Conservation (phyloP, 2,329 filamentous ascomycete genomes). For the Phymatotrichopsis omnivora region DNA sequence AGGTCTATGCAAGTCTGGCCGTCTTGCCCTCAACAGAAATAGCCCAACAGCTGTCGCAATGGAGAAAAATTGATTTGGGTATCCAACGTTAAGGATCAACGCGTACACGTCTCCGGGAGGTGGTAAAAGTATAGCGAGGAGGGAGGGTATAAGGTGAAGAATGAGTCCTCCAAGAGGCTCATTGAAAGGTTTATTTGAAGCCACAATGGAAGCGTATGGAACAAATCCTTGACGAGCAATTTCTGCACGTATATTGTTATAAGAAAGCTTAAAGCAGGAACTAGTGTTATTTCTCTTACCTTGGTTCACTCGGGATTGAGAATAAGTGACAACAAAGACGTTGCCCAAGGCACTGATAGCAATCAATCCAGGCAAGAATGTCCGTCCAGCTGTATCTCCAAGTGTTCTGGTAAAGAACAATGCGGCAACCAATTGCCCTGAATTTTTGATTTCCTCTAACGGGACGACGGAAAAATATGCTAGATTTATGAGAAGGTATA, state of each 20-base stretch:
- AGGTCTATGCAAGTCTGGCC: conserved; percentile 33
- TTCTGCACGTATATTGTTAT: too few species aligned
- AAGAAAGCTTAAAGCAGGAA: too few species aligned
- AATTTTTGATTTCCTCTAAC: conserved; percentile 54
- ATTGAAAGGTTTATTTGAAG: conserved; percentile 56
- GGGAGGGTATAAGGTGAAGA: conserved; percentile 57
- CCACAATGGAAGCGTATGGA: conserved; percentile 50
- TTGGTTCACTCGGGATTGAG: conserved; percentile 39
- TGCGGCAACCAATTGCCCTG: conserved; percentile 57
- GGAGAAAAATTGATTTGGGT: conserved; percentile 10
- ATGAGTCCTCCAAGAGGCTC: conserved; percentile 58
- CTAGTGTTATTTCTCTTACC: background rate
- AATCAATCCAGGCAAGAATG: conserved; percentile 52
- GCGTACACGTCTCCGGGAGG: conserved; percentile 58
- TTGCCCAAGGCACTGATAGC: conserved; percentile 60
- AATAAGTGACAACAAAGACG: conserved; percentile 62
- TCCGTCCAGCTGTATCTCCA: conserved; percentile 47
- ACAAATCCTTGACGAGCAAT: conserved; percentile 62
- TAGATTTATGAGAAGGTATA: conserved; percentile 59
- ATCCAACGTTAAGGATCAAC: conserved; percentile 61
- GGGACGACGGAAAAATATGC: conserved; percentile 56
- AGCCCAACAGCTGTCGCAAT: conserved; percentile 39
- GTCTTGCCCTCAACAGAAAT: conserved; percentile 47
- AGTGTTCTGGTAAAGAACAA: conserved; percentile 58
- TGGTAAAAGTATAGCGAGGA: conserved; percentile 55